Evolutionary conservation across 371 early-diverging fungal species (phyloP).

Genomic region (Apophysomyces trapeziformis): DNA sequence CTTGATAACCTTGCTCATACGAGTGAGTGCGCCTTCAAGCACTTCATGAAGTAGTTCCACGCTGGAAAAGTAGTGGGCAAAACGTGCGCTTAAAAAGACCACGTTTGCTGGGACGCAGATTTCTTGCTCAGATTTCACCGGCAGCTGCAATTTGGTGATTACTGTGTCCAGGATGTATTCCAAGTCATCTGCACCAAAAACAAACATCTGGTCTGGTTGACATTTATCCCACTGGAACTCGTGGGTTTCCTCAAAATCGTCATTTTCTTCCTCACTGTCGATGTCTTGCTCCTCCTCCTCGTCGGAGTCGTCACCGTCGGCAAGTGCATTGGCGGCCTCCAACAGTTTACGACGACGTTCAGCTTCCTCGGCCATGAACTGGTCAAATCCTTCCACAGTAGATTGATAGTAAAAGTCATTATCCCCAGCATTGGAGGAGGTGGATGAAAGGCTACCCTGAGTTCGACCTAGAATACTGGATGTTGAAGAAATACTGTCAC

Average conservation of each 20-base stretch:
- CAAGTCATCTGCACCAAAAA: constrained; percentile 66
- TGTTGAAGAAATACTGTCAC: constrained; percentile 55
- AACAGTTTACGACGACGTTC: constrained; percentile 46
- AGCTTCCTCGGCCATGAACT: constrained; percentile 51
- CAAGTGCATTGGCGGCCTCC: constrained; percentile 36
- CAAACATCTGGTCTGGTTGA: constrained; percentile 89
- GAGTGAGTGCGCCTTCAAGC: constrained; percentile 61
- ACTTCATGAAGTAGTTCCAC: constrained; percentile 74
- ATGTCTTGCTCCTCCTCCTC: constrained; percentile 17
- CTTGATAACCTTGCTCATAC: constrained; percentile 67
- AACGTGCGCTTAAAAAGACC: constrained; percentile 86
- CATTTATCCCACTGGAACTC: constrained; percentile 81
- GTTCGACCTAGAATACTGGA: constrained; percentile 34
- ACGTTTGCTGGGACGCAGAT: constrained; percentile 84
- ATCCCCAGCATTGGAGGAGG: constrained; percentile 44
- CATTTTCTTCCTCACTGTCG: constrained; percentile 31
- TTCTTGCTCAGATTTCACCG: constrained; percentile 55
- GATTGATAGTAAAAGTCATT: constrained; percentile 52
- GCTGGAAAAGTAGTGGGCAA: constrained; percentile 81
- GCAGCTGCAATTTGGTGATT: constrained; percentile 62
- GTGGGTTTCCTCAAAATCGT: constrained; percentile 23
- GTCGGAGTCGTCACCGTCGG: constrained; percentile 14
- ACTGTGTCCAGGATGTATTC: constrained; percentile 71
- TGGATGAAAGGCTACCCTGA: constrained; percentile 24
- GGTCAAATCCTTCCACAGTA: constrained; percentile 43